A percentile compares a stretch with the other conserved stretches of the same genome.
Evolutionary conservation across 2,329 filamentous ascomycete species (phyloP).

Genomic region (Calonectria multiphialidica): DNA sequence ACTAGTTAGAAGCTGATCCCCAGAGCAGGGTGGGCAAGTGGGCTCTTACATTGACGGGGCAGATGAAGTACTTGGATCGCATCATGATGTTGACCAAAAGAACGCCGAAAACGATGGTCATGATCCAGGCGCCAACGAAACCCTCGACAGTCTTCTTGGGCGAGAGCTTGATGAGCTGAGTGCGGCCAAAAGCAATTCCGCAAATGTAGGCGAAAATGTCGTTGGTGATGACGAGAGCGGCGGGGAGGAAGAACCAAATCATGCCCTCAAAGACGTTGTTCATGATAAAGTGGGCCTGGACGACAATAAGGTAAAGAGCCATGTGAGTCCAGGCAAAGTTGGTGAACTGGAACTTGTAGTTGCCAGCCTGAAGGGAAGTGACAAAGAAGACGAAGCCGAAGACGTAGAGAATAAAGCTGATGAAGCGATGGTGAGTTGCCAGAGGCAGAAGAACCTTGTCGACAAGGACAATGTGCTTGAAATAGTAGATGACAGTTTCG

Average conservation of each 20-base stretch:
- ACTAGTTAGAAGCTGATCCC: not conserved
- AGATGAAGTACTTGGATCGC: slow-evolving; percentile 97
- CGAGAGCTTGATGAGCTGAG: slow-evolving; percentile 96
- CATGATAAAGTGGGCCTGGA: slow-evolving; percentile 99
- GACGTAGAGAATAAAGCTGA: slow-evolving; percentile 98
- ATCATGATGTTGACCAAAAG: slow-evolving; percentile 86
- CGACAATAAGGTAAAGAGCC: slow-evolving; percentile 97
- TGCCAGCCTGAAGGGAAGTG: slow-evolving; percentile 90
- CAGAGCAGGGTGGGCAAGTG: not conserved
- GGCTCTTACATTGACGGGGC: slow-evolving; percentile 83
- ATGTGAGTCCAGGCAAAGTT: slow-evolving; percentile 99
- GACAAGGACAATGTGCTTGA: slow-evolving; percentile 97
- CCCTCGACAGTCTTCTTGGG: slow-evolving; percentile 99
- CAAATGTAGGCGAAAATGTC: slow-evolving; percentile 99
- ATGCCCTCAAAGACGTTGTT: slow-evolving; percentile 99
- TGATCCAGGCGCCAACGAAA: slow-evolving; percentile 96
- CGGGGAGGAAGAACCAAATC: slow-evolving; percentile 99
- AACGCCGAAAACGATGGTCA: slow-evolving; percentile 89
- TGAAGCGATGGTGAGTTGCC: slow-evolving; percentile 97
- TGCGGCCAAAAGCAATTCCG: slow-evolving; percentile 95
- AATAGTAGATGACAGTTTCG: slow-evolving; percentile 99
- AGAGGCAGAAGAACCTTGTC: slow-evolving; percentile 93
- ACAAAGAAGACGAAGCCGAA: slow-evolving; percentile 99
- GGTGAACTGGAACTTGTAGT: slow-evolving; percentile 99
- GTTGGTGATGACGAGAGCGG: slow-evolving; percentile 95